A percentile compares a stretch with the other conserved stretches of the same genome.
Conservation (phyloP, 805 yeast genomes). For the Helenozyma rhizophorensis region DNA sequence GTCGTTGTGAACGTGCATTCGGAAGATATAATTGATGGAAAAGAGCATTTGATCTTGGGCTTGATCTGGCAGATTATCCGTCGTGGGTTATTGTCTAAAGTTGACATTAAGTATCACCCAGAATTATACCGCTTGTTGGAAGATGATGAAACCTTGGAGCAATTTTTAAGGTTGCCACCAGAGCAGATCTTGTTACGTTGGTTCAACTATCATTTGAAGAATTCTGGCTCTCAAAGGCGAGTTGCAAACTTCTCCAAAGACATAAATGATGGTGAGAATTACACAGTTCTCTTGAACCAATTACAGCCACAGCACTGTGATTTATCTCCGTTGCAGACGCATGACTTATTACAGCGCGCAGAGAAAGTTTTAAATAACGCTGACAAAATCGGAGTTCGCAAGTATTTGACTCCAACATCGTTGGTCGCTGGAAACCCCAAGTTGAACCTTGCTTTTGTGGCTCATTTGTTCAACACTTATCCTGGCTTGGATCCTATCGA, state of each 20-base stretch:
- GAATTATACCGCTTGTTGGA: slow-evolving; percentile 91
- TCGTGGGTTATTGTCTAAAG: slow-evolving; percentile 89
- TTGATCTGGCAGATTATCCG: slow-evolving; percentile 96
- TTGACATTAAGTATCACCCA: slow-evolving; percentile 94
- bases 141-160: slow-evolving; percentile 96
- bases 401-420: slow-evolving; percentile 90
- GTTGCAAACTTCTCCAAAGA: slow-evolving; percentile 85
- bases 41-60: slow-evolving; percentile 86
- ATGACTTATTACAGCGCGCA: slow-evolving; percentile 75
- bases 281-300: slow-evolving; percentile 85
- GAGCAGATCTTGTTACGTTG: slow-evolving; percentile 95
- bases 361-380: slow-evolving; percentile 84
- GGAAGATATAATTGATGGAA: slow-evolving; percentile 92
- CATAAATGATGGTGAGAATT: slow-evolving; percentile 92
- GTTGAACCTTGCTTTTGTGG: slow-evolving; percentile 94
- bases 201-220: slow-evolving; percentile 94
- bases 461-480: slow-evolving; percentile 91
- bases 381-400: slow-evolving; percentile 86
- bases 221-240: slow-evolving; percentile 84
- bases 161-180: slow-evolving; percentile 93
- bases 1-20: slow-evolving; percentile 97
- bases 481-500: slow-evolving; percentile 96
- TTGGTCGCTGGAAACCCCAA: slow-evolving; percentile 95
- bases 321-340: slow-evolving; percentile 72
- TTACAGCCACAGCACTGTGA: slow-evolving; percentile 82